Base-by-base conservation (phyloP, 805 yeast genomes). In the Candida mattraensis region DNA sequence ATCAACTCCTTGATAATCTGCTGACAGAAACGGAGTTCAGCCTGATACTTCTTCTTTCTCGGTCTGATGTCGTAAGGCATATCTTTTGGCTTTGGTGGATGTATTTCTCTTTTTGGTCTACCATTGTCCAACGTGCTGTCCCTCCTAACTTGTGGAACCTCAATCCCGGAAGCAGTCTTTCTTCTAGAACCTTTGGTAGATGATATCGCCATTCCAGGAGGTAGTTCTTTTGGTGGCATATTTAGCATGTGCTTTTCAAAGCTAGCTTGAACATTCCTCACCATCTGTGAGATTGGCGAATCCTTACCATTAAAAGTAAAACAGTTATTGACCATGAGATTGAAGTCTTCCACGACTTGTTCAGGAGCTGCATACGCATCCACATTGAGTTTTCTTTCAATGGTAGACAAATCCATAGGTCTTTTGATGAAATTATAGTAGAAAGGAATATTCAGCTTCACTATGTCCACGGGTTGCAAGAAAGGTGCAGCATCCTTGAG, bases 71-170 rank as follows among this genome's bases (percentile, higher is more conserved):
- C 96, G 54, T 87, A 87, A 3, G 95, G 94, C 60, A 89, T 77
- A 58, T 93, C 97, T 56, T 87, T 87, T 20, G 96, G 86, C 56
- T 85, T 83, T 35, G 99, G 99, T 3, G 99, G 99, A 59, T 89
- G 97, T 30, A 93, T 87, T 49, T 87, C 93, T 49, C 99, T 78
- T 63, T 91, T 91, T 24, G 98, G 98, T 48, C 99, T 74, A 19
- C 89, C 93, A 34, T 80, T 85, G 24, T 50, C 59, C 20, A 46
- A 33, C 16, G 81, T 78, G 20, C 83, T 78, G 42, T 87, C 95
- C 39, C 91, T 73, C 58, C 95, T 74, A 32, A 83, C 74, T n/a
- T 66, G 65, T 8, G 84, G 85, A 14, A 76, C 69, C 11, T 79
- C 83, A 27, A 70, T 57, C 0, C 68, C 66, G 1, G 64, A 50